Conservation (phyloP, 345 rosid genomes). For the Raphanus raphanistrum region DNA sequence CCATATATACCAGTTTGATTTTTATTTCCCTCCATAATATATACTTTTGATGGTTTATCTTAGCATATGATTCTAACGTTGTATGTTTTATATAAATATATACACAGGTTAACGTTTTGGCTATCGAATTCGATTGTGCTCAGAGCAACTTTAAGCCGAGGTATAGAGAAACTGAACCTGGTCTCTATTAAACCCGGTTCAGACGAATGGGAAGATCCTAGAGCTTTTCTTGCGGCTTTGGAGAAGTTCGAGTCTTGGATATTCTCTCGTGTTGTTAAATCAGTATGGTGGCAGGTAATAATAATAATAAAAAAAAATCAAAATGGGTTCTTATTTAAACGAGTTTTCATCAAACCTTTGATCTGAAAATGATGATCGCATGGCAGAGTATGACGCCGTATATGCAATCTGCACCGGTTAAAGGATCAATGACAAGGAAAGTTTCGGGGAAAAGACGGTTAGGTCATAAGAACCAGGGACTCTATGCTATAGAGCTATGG, state of each 20-base stretch:
- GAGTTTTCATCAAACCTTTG: not conserved
- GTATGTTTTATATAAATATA: not conserved
- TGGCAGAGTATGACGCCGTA: slow-evolving; percentile 80
- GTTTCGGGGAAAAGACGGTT: slow-evolving; percentile 51
- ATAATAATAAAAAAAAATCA: not conserved
- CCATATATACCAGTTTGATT: not conserved
- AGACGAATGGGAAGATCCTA: slow-evolving; percentile 72
- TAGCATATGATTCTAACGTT: not conserved
- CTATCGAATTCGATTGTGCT: slow-evolving; percentile 78
- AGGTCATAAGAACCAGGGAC: slow-evolving; percentile 68
- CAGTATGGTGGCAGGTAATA: slow-evolving; percentile 96
- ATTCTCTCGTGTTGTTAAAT: slow-evolving; percentile 77
- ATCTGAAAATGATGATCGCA: not conserved
- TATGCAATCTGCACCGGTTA: slow-evolving; percentile 76
- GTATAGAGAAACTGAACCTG: slow-evolving; percentile 43
- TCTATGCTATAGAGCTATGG: slow-evolving; percentile 80
- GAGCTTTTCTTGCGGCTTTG: slow-evolving; percentile 54
- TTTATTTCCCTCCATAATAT: not conserved
- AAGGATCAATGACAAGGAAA: slow-evolving; percentile 61
- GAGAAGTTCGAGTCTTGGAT: slow-evolving; percentile 92
- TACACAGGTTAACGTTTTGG: slow-evolving; percentile 88
- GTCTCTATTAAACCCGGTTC: slow-evolving; percentile 9
- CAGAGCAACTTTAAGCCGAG: slow-evolving; percentile 60
- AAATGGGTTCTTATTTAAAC: not conserved
- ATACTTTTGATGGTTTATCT: not conserved